These are phyloP conservation scores for Tagetes patula DNA, from an alignment of 129 eudicot species.

Conservation along the genomic window DNA sequence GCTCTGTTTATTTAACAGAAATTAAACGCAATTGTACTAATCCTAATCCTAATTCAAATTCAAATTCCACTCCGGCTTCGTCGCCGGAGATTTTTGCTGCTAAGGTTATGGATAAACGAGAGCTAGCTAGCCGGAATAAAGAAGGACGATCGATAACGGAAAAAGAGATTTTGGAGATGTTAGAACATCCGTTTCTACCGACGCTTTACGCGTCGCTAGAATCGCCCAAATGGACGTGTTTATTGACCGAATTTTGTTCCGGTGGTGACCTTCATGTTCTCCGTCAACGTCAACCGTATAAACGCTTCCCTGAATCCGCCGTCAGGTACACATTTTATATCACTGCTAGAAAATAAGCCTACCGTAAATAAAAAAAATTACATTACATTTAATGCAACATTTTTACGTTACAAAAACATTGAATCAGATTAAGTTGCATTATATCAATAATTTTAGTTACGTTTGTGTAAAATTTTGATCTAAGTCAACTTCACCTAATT, in stretches of 20 bases:
- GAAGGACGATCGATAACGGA: constrained; percentile 76
- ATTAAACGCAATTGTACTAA: constrained; percentile 35
- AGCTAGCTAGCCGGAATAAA: constrained; percentile 66
- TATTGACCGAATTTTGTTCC: constrained; percentile 84
- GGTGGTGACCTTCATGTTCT: constrained; percentile 96
- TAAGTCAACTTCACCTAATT: not conserved
- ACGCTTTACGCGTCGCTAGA: constrained; percentile 62
- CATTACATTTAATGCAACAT: too few species aligned
- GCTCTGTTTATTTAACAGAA: constrained; percentile 42
- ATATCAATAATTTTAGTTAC: too few species aligned
- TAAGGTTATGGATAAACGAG: constrained; percentile 77
- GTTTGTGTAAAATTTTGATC: too few species aligned
- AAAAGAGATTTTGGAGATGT: constrained; percentile 58
- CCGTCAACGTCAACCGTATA: constrained; percentile 81
- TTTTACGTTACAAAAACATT: too few species aligned
- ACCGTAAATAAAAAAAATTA: too few species aligned
- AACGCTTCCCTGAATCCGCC: constrained; percentile 79
- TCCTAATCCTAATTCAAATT: too few species aligned
- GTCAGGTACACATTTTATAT: constrained; percentile 57
- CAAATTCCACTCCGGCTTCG: not conserved
- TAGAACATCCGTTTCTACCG: constrained; percentile 88
- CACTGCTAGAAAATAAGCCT: too few species aligned
- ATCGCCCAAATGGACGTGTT: constrained; percentile 66
- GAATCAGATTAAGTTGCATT: too few species aligned
- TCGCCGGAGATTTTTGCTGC: constrained; percentile 70